Evolutionary conservation across 2,329 filamentous ascomycete species (phyloP).

Genomic region (Xylariaceae sp.): DNA sequence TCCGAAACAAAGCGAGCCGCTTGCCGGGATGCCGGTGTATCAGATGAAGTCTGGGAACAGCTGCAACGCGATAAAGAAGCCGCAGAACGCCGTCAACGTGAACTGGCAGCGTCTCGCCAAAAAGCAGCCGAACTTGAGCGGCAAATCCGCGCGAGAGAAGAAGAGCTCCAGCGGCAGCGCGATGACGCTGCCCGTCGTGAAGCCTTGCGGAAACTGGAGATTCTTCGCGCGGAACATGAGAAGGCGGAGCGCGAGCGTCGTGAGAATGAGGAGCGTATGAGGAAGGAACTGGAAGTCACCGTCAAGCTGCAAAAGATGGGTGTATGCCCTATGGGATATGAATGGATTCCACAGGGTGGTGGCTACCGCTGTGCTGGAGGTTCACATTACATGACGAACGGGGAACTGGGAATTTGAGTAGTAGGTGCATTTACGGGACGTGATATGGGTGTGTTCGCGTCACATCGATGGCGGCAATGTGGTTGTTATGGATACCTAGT

Average conservation of each 20-base stretch:
- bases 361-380: constrained; percentile 26
- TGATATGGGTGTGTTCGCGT: background rate
- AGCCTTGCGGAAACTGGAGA: constrained; percentile 17
- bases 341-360: constrained; percentile 23
- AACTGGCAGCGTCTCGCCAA: constrained; percentile 33
- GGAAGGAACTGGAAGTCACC: constrained; percentile 40
- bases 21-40: constrained; percentile 52
- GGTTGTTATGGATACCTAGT: background rate
- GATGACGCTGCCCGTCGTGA: constrained; percentile 31
- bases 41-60: constrained; percentile 58
- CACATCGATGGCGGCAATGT: too few relatives aligned
- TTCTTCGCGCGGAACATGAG: constrained; percentile 5
- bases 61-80: constrained; percentile 48
- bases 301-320: constrained; percentile 51
- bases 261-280: constrained; percentile 37
- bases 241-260: constrained; percentile 12
- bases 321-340: constrained; percentile 51
- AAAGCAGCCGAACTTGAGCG: constrained; percentile 20
- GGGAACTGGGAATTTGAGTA: constrained; percentile 6
- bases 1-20: constrained; percentile 27
- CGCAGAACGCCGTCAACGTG: constrained; percentile 34
- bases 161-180: constrained; percentile 36
- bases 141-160: constrained; percentile 24
- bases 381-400: constrained; percentile 21
- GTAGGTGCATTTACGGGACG: background rate